Base-by-base conservation (phyloP, 2,329 filamentous ascomycete genomes). In the Lojkania enalia region DNA sequence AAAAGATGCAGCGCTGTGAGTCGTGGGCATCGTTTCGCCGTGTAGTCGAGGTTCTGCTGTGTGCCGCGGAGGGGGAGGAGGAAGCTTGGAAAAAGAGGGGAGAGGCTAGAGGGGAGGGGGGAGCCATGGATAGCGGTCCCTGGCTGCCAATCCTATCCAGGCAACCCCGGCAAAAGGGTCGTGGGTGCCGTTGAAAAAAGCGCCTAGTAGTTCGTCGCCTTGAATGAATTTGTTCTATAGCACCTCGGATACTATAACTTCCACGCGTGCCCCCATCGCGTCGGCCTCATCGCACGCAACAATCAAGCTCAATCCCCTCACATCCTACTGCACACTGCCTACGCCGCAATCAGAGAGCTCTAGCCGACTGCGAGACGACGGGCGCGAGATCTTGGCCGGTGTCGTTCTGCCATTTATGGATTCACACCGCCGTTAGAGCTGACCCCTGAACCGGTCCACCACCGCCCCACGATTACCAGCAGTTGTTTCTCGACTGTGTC, bases 401-500 rank as follows among this genome's bases (percentile, higher is more conserved):
- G 20, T 25, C 19, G 18, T 20, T 41, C 16, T 41, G 38, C 23
- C 23, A 37, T 37, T 5, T 25, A n/a, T n/a, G n/a, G n/a, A 33
- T 9, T 9, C 30, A 37, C 23, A 42, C 42, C 46, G 46, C 38
- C 33, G 32, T 49, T 41, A 45, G 42, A 49, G 42, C 29, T 32
- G 21, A 46, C 38, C 31, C 36, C 46, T 33, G 37, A 44, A 27
- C 23, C 7, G 23, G 30, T 36, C 39, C 19, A 20, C 37, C 16
- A 20, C 18, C 40, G 43, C 31, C 29, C 37, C 43, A 33, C 43
- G 32, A 42, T 35, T 46, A 30, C 42, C 35, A 43, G 16, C 39
- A 31, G 13, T 43, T 43, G 39, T 47, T 50, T 47, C 43, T 43
- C 31, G 20, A 25, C 31, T 39, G 47, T 49, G 47, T 46, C 43